A percentile compares a stretch with the other conserved stretches of the same genome.
These are phyloP conservation scores for Asterophora parasitica DNA, from an alignment of 768 basidiomycete species.

Conservation along the genomic window DNA sequence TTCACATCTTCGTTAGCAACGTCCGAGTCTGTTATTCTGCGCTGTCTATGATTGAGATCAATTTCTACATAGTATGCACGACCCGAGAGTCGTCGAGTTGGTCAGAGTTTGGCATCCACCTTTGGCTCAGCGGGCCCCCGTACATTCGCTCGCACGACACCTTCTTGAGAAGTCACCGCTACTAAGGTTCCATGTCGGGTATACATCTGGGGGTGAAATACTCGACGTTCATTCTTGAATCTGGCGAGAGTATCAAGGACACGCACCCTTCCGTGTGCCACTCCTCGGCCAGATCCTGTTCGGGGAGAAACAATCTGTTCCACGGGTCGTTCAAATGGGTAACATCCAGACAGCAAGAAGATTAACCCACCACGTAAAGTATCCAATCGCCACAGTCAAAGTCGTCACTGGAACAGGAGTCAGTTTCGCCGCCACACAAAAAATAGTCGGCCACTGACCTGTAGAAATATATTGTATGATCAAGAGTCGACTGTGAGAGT, in stretches of 20 bases:
- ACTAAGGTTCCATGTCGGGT: conserved; percentile 60
- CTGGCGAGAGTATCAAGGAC: too few relatives aligned
- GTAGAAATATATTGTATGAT: conserved; percentile 80
- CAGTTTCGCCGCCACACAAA: background rate
- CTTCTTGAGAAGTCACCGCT: conserved; percentile 79
- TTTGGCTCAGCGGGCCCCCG: conserved; percentile 33
- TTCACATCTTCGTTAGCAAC: too few relatives aligned
- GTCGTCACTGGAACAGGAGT: conserved; percentile 42
- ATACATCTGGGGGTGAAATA: conserved; percentile 47
- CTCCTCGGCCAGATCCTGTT: conserved; percentile 60
- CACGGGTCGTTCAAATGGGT: background rate
- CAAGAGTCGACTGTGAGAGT: conserved; percentile 54
- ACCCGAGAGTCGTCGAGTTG: background rate
- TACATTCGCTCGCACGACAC: conserved; percentile 60
- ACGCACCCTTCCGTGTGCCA: conserved; percentile 67
- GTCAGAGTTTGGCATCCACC: conserved; percentile 31
- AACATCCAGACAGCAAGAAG: background rate
- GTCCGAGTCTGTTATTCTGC: too few relatives aligned
- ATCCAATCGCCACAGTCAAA: conserved; percentile 81
- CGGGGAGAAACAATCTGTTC: conserved; percentile 59
- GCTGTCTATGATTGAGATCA: background rate
- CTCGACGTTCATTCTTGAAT: too few relatives aligned
- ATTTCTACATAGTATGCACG: background rate
- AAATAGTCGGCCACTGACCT: conserved; percentile 37
- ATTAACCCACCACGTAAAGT: conserved; percentile 60